Conservation (phyloP, 1,139 yeast species). For the Hansenula lynferdii region DNA sequence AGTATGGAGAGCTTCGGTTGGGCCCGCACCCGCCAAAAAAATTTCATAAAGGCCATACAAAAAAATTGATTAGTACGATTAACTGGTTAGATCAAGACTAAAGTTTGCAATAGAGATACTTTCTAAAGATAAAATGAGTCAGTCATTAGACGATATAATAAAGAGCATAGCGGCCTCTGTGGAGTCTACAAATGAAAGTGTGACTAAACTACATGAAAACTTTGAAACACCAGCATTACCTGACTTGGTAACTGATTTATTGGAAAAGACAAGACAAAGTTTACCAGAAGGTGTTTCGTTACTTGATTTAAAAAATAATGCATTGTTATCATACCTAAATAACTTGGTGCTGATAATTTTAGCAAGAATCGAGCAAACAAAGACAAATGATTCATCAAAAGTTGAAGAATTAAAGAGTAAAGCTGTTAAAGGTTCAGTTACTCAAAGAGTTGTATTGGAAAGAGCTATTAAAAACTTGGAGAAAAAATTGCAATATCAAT, state of each 20-base stretch:
- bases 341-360: conserved; percentile 57
- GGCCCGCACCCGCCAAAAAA: background rate
- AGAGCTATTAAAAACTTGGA: conserved; percentile 92
- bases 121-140: conserved; percentile 3
- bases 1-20: background rate
- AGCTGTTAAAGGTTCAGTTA: conserved; percentile 54
- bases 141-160: conserved; percentile 39
- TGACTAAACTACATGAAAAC: conserved; percentile 13
- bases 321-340: conserved; percentile 75
- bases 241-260: conserved; percentile 17
- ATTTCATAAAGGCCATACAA: background rate
- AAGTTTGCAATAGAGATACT: no score
- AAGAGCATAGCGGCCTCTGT: conserved; percentile 31
- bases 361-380: conserved; percentile 39
- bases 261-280: conserved; percentile 21
- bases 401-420: conserved; percentile 29
- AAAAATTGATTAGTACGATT: background rate
- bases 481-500: conserved; percentile 78
- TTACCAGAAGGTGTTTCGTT: conserved; percentile 63
- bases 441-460: conserved; percentile 78
- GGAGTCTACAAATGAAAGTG: conserved; percentile 27
- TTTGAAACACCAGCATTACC: conserved; percentile 20
- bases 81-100: no score
- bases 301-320: conserved; percentile 68
- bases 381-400: conserved; percentile 25